phyloP scores from a whole-genome alignment of 1,139 yeast species.

The Zhuliangozyma blackwelliae region DNA sequence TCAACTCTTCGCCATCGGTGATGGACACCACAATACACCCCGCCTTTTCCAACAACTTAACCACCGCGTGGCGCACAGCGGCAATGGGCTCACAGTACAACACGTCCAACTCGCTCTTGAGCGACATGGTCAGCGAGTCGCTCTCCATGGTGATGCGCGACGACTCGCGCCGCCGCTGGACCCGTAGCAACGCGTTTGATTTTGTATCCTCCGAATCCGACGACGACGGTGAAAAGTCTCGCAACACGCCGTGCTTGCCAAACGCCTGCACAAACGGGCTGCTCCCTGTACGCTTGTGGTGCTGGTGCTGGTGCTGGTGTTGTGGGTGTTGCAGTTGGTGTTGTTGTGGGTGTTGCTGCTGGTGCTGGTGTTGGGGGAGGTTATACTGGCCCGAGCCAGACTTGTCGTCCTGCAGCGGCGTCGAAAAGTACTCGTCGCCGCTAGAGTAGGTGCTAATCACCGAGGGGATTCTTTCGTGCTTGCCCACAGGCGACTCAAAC shows the following conservation, averaged over 20 bases:
- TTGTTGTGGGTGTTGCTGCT: constrained; percentile 1
- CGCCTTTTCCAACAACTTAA: constrained; percentile 58
- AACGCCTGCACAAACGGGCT: constrained; percentile 4
- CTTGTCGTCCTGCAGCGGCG: constrained; percentile 2
- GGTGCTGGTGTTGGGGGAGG: background rate
- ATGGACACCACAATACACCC: constrained; percentile 84
- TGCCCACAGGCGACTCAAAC: constrained; percentile 22
- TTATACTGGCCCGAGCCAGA: too few relatives aligned
- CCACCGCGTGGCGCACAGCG: constrained; percentile 66
- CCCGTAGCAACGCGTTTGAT: constrained; percentile 50
- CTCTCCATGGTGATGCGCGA: constrained; percentile 22
- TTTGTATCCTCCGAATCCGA: constrained; percentile 67
- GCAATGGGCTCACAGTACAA: constrained; percentile 87
- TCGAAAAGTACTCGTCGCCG: constrained; percentile 27
- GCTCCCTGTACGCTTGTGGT: constrained; percentile 5
- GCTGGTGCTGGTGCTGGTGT: background rate
- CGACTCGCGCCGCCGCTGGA: constrained; percentile 55
- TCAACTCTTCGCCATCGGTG: constrained; percentile 75
- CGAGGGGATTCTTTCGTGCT: constrained; percentile 32
- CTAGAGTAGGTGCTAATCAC: constrained; percentile 32
- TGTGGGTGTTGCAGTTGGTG: too few relatives aligned
- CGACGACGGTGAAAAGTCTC: constrained; percentile 45
- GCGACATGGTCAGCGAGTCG: constrained; percentile 3
- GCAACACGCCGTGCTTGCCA: constrained; percentile 2
- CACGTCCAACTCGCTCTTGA: constrained; percentile 49